Base-by-base conservation (phyloP, 2,329 filamentous ascomycete species). In the Aspergillus floridensis region DNA sequence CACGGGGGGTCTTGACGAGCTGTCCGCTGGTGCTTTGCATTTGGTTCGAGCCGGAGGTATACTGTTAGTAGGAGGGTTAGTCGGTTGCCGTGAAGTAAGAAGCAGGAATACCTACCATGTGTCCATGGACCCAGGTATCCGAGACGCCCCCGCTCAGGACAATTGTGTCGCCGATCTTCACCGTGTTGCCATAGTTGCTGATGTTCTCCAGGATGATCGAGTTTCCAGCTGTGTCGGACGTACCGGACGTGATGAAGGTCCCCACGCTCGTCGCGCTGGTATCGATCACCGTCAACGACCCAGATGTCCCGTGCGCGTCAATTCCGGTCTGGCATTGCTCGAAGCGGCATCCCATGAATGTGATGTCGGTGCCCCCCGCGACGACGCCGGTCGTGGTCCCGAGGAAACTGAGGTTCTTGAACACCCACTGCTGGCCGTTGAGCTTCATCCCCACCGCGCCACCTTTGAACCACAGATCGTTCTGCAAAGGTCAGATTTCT, bases 301-400 rank as follows among this genome's bases (percentile, higher is more conserved):
- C 69, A 8, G 65, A 65, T 5, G 64, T 68, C 24, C 59, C 61
- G 12, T 26, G 63, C 8, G 64, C 65, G 52, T 72, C 62, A n/a
- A 73, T 66, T 10, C 68, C 69, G 26, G 68, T 49, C 5, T 62
- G 38, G 32, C 68, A 65, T 6, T 62, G 63, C 47, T 70, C 60
- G 29, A 72, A 72, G 14, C 35, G 60, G 35, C 66, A 68, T 2
- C 63, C 69, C 8, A 72, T 22, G 51, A 72, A 64, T 6, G 70
- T 62, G 10, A 70, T 68, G 24, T 68, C 64, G 2, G 69, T 70
- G 11, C 68, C 71, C 2, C 69, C 80, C 48, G 82, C 78, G 1
- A 77, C 76, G 31, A 88, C 78, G 0, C 76, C 70, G 2, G 79
- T 80, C 2, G 81, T 82, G 67, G 86, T 89, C 65, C 87, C 87